Base-by-base conservation (phyloP, 2,329 filamentous ascomycete genomes). In the Colletotrichum orchidophilum region DNA sequence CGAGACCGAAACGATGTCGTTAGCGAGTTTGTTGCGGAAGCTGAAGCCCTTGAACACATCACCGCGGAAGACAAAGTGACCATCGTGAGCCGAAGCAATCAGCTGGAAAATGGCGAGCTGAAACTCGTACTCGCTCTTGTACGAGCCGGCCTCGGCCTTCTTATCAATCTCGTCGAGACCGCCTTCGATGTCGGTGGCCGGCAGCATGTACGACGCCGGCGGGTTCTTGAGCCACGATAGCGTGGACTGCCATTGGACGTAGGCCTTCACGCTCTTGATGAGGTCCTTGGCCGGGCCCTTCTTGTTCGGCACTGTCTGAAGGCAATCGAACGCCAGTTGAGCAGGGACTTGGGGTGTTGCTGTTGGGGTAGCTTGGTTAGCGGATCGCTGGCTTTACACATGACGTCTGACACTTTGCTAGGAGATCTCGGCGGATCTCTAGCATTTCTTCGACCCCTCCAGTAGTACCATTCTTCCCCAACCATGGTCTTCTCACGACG, bases 1-100 rank as follows among this genome's bases (percentile, higher is more conserved):
- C 2, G 90, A 92, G 8, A 92, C 84, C 0, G 90, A 92, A 0
- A 92, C 88, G 1, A 92, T 75, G 21, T 80, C 79, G 7, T 66
- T 24, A 1, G 76, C 76, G 7, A 82, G 71, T 4, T 62, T 70
- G 39, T 80, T 82, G 75, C 61, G 83, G 81, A 75, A 86, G 77
- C 29, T 81, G 55, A 91, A 89, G 0, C 87, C 83, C 52, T 83
- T 84, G 15, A 90, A 82, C 5, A 85, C 81, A 73, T 90, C 87
- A 3, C 88, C 87, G 15, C 85, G 80, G 75, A 86, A 90, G 2
- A 83, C 80, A 61, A 92, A 90, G 75, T 94, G 92, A 1, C 90
- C 90, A 76, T 94, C 91, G 74, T 93, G 90, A 3, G 88, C 87
- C 1, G 82, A 82, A 27, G 84, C 83, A 42, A 76, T 75, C 42